phyloP scores from a whole-genome alignment of 805 yeast species.

The Candida qinlingensis region DNA sequence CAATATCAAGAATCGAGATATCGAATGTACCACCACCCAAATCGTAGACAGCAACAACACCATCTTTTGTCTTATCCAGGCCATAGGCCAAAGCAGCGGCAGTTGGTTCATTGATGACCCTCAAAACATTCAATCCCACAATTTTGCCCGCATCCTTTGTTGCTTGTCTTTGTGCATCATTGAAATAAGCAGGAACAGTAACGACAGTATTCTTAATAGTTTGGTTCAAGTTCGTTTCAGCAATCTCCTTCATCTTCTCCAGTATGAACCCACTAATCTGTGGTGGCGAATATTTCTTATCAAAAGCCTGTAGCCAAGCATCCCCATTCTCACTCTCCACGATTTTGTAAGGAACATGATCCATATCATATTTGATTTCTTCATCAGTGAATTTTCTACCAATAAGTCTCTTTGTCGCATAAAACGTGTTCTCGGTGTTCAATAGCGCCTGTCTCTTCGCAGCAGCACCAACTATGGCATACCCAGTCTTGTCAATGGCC shows the following conservation, averaged over 20 bases:
- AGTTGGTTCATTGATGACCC: constrained; percentile 79
- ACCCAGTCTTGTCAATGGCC: constrained; percentile 47
- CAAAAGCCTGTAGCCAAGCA: constrained; percentile 50
- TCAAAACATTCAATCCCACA: constrained; percentile 64
- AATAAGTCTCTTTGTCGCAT: constrained; percentile 76
- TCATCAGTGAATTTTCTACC: constrained; percentile 66
- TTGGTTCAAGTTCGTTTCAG: constrained; percentile 45
- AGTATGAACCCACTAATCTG: constrained; percentile 67
- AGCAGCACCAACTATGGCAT: constrained; percentile 54
- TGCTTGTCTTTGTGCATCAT: constrained; percentile 77
- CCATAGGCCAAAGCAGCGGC: constrained; percentile 86
- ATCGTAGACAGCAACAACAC: constrained; percentile 50
- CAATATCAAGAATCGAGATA: constrained; percentile 69
- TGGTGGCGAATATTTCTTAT: constrained; percentile 55
- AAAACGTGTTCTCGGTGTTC: constrained; percentile 73
- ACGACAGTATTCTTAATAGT: constrained; percentile 63
- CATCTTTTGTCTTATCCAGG: constrained; percentile 44
- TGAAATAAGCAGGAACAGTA: constrained; percentile 80
- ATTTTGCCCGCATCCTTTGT: constrained; percentile 70
- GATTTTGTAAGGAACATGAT: constrained; percentile 58
- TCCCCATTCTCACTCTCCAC: constrained; percentile 56
- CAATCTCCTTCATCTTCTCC: constrained; percentile 55
- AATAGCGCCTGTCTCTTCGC: constrained; percentile 77
- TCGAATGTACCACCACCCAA: constrained; percentile 84
- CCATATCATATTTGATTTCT: constrained; percentile 65